phyloP scores from a whole-genome alignment of 1,139 yeast species.

The Candida glucosophila region DNA sequence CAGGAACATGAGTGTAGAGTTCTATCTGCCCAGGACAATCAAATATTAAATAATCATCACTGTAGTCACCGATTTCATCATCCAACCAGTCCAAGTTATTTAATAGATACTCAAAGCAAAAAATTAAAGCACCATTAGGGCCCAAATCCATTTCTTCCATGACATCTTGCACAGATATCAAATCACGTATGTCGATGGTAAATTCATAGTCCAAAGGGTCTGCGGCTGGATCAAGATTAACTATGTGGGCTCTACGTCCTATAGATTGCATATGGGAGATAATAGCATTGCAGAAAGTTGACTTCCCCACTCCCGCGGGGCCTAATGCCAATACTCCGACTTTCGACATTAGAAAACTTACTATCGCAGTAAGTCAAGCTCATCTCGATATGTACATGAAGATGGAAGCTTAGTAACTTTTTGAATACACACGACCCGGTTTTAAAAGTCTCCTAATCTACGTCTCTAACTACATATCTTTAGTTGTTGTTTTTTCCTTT shows the following conservation, averaged over 20 bases:
- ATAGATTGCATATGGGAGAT: slow-evolving; percentile 82
- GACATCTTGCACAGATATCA: slow-evolving; percentile 89
- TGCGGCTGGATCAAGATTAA: slow-evolving; percentile 96
- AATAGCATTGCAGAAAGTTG: slow-evolving; percentile 84
- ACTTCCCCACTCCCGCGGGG: slow-evolving; percentile 96
- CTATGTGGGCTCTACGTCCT: slow-evolving; percentile 91
- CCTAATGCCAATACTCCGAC: slow-evolving; percentile 95
- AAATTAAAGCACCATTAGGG: slow-evolving; percentile 90
- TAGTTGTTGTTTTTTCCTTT: too few relatives aligned
- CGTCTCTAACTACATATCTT: too few relatives aligned
- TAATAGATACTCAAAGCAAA: slow-evolving; percentile 84
- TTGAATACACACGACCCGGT: too few relatives aligned
- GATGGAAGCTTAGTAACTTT: too few relatives aligned
- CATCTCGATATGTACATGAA: too few relatives aligned
- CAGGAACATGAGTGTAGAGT: slow-evolving; percentile 89
- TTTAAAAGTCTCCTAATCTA: too few relatives aligned
- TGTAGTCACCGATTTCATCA: slow-evolving; percentile 87
- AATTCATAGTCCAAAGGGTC: slow-evolving; percentile 88
- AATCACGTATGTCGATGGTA: slow-evolving; percentile 85
- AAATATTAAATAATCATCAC: slow-evolving; percentile 86
- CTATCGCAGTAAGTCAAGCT: too few relatives aligned
- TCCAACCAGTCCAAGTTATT: slow-evolving; percentile 94
- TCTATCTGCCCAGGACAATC: slow-evolving; percentile 99
- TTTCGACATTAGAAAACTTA: slow-evolving; percentile 93
- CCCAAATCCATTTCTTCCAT: slow-evolving; percentile 93